Evolutionary conservation across 140 eudicot species (phyloP).

Genomic region (Erigeron philadelphicus): DNA sequence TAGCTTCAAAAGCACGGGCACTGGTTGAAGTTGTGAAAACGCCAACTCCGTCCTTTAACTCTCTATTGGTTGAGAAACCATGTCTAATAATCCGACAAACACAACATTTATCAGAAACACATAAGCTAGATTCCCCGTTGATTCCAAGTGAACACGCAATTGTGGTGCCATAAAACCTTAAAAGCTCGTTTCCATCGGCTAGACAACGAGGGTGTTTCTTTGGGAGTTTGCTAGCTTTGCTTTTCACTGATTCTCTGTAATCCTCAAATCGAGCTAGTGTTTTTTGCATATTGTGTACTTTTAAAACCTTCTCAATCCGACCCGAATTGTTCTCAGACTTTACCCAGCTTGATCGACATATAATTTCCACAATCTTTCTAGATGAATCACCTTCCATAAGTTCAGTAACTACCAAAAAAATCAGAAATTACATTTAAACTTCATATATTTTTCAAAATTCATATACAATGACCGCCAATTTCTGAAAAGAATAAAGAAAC

Average conservation of each 20-base stretch:
- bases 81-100: constrained; percentile 75
- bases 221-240: constrained; percentile 80
- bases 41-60: constrained; percentile 66
- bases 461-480: constrained; percentile 6
- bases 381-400: constrained; percentile 95
- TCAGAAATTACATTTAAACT: constrained; percentile 15
- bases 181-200: constrained; percentile 93
- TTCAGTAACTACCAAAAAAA: constrained; percentile 68
- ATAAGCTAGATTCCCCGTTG: constrained; percentile 67
- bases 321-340: constrained; percentile 78
- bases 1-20: constrained; percentile 75
- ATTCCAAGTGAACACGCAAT: constrained; percentile 75
- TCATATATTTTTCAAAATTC: constrained; percentile 6
- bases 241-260: constrained; percentile 71
- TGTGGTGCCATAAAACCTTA: constrained; percentile 86
- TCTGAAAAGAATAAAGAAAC: background rate
- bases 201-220: constrained; percentile 92
- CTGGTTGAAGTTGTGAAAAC: constrained; percentile 96
- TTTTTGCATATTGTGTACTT: constrained; percentile 90
- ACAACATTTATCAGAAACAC: constrained; percentile 69
- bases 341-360: constrained; percentile 80
- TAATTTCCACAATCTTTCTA: constrained; percentile 90
- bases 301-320: constrained; percentile 78
- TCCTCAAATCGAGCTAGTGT: constrained; percentile 88
- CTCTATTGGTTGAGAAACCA: constrained; percentile 67